Conservation (phyloP, 768 basidiomycete genomes). For the Amanita rimosa region DNA sequence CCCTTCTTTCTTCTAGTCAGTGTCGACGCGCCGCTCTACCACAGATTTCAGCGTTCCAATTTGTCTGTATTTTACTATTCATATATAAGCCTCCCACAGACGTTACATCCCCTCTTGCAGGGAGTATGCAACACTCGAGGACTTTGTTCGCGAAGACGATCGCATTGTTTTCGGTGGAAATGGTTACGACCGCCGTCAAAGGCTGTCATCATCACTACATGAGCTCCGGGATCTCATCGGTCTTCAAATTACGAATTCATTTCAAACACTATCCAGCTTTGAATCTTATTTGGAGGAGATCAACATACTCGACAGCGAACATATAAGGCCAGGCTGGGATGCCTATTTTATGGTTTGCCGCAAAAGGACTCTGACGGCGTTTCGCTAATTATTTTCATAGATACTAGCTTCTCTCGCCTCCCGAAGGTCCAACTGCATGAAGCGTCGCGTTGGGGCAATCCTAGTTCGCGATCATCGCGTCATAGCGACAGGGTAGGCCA, state of each 20-base stretch:
- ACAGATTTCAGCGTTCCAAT: slow-evolving; percentile 52
- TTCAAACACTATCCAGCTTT: slow-evolving; percentile 39
- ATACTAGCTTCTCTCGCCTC: slow-evolving; percentile 87
- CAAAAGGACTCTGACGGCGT: neutral
- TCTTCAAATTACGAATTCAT: slow-evolving; percentile 57
- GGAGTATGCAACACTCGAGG: slow-evolving; percentile 37
- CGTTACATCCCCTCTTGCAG: neutral
- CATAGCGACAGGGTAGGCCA: slow-evolving; percentile 61
- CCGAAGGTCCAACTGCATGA: slow-evolving; percentile 92
- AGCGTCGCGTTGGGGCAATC: slow-evolving; percentile 89
- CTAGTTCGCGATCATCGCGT: slow-evolving; percentile 78
- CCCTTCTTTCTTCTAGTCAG: slow-evolving; percentile 85
- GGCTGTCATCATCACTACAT: slow-evolving; percentile 17
- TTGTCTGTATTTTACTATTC: slow-evolving; percentile 23
- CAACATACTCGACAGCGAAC: slow-evolving; percentile 59
- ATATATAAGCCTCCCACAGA: neutral
- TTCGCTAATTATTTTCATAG: slow-evolving; percentile 22
- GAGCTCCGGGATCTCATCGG: slow-evolving; percentile 39
- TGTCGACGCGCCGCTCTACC: slow-evolving; percentile 72
- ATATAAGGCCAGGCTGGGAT: slow-evolving; percentile 88
- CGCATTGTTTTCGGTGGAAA: slow-evolving; percentile 44
- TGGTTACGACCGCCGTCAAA: slow-evolving; percentile 5
- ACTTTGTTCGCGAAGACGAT: slow-evolving; percentile 72
- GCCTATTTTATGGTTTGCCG: slow-evolving; percentile 86
- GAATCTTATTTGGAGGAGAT: slow-evolving; percentile 54